Conservation (phyloP, 306 rosid species). For the Prunus mume region DNA sequence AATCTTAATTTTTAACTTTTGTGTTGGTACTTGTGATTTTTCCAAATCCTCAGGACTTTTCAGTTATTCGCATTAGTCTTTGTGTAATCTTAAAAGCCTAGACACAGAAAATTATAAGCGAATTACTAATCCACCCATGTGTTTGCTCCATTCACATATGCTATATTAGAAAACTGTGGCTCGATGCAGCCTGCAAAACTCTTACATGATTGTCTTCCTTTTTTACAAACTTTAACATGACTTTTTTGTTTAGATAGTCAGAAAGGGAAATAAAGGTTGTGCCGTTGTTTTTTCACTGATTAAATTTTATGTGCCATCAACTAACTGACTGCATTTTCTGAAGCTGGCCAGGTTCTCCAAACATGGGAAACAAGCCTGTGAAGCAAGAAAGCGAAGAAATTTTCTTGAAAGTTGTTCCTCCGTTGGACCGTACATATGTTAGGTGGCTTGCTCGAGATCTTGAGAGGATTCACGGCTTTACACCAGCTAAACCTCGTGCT, state of each 20-base stretch:
- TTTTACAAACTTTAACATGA: not conserved
- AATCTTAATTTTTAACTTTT: not conserved
- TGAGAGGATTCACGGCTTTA: slow-evolving; percentile 53
- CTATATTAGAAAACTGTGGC: no score
- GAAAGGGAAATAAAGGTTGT: not conserved
- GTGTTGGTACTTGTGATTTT: not conserved
- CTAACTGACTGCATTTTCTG: slow-evolving; percentile 8
- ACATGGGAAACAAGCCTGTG: slow-evolving; percentile 66
- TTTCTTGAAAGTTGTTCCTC: slow-evolving; percentile 58
- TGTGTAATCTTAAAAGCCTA: not conserved
- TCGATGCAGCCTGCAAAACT: not conserved
- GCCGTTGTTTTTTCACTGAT: not conserved
- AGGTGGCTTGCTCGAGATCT: slow-evolving; percentile 62
- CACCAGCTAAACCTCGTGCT: slow-evolving; percentile 44
- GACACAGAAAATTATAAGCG: not conserved
- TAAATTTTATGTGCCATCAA: not conserved
- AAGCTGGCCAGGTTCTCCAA: slow-evolving; percentile 4
- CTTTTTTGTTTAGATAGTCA: not conserved
- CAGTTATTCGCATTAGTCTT: not conserved
- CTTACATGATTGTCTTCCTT: not conserved
- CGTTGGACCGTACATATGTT: slow-evolving; percentile 54
- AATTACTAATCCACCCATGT: not conserved
- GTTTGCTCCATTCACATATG: no score
- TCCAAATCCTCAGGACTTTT: not conserved
- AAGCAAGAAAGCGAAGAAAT: slow-evolving; percentile 49